Base-by-base conservation (phyloP, 805 yeast species). In the Saturnispora quitensis region DNA sequence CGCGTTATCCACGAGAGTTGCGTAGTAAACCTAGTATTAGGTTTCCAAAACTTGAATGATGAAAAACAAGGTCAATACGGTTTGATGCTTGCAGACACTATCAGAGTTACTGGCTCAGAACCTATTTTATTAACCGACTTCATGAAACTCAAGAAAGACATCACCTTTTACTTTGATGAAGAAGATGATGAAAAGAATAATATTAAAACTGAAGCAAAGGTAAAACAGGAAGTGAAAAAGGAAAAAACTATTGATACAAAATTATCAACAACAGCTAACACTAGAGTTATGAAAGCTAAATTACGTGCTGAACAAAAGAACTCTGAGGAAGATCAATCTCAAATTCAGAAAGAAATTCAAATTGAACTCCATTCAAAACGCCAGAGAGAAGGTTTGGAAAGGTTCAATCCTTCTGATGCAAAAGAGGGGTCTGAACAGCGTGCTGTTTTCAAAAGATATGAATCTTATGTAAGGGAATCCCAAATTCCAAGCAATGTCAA, bases 401-500 rank as follows among this genome's bases (percentile, higher is more conserved):
- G 95, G 62, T 90, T 82, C 63, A 82, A 85, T 54, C 86, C 88
- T 44, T 86, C 88, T 13, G 91, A 82, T 68, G 87, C 88, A 5
- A 76, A 78, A 31, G 83, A 79, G 57, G 69, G 72, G 6, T 77
- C 74, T 22, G 89, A 82, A 50, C 73, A 73, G 57, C 80, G 77
- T 61, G 84, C 83, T 3, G 83, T 82, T n/a, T 90, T 91, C 74
- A 88, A 87, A 63, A 86, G 86, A 64, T 93, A 87, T 68, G 99
- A 91, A 71, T 89, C 98, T 0, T 91, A 91, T 67, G 82, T 90
- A 48, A 77, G 97, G 60, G 99, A 91, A 65, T 75, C 93, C 3
- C 98, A 93, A 73, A 83, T 91, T 56, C 98, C 99, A 40, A 69
- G 73, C 36, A 78, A 78, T 60, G 95, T 89, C 18, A 80, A 83